These are phyloP conservation scores for Paraconiothyrium brasiliense DNA, from an alignment of 2,329 filamentous ascomycete genomes.

Conservation along the genomic window DNA sequence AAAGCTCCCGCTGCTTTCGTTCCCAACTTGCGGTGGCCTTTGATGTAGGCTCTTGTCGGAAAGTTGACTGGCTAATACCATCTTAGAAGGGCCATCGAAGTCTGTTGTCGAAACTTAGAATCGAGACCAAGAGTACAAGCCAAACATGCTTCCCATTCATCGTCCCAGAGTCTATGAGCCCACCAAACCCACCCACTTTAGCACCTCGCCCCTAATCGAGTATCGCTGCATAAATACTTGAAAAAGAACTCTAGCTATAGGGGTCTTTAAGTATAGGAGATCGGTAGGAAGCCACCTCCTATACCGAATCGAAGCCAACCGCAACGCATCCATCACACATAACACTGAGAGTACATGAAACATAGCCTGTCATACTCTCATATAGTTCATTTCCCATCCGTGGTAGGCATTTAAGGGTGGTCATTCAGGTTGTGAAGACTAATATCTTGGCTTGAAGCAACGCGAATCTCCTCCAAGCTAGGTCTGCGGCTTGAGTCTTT, in stretches of 20 bases:
- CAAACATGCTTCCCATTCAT: not conserved
- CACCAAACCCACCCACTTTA: not conserved
- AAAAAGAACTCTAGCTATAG: not conserved
- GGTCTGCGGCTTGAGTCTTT: conserved; percentile 8
- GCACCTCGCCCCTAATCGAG: not conserved
- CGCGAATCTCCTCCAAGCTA: conserved; percentile 49
- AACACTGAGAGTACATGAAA: not conserved
- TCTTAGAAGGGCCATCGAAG: too few species aligned
- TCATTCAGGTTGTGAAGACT: conserved; percentile 66
- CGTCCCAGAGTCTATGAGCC: not conserved
- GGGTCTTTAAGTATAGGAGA: not conserved
- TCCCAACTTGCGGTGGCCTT: too few species aligned
- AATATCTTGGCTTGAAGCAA: conserved; percentile 65
- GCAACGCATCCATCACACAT: not conserved
- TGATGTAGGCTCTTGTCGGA: too few species aligned
- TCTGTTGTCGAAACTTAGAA: too few species aligned
- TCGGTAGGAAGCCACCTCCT: not conserved
- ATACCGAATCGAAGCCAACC: not conserved
- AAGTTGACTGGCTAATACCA: too few species aligned
- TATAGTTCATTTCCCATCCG: conserved; percentile 4
- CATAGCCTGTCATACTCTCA: not conserved
- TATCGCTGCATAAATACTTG: not conserved
- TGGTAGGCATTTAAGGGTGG: conserved; percentile 32
- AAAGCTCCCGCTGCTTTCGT: not conserved
- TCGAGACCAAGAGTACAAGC: not conserved